Conservation (phyloP, 2,329 filamentous ascomycete species). For the Dactylellina drechsleri region DNA sequence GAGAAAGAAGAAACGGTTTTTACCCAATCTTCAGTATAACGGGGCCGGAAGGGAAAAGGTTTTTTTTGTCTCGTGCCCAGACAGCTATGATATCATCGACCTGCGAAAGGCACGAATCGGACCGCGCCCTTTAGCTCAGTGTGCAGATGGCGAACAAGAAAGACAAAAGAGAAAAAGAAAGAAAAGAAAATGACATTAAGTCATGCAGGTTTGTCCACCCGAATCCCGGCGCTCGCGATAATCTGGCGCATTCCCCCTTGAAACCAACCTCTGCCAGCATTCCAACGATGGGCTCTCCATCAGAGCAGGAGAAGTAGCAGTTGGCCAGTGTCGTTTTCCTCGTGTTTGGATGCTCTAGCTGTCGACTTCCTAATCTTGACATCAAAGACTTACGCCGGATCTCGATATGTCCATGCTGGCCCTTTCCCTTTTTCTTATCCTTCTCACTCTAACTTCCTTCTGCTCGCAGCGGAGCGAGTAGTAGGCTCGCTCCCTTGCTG, state of each 20-base stretch:
- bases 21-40: too few species aligned
- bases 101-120: constrained; percentile 50
- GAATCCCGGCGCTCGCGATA: constrained; percentile 46
- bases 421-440: neutral
- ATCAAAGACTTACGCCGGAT: neutral
- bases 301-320: neutral
- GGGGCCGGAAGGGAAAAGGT: neutral
- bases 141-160: constrained; percentile 27
- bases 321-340: too few species aligned
- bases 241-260: constrained; percentile 22
- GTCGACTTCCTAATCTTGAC: constrained; percentile 33
- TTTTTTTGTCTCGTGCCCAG: constrained; percentile 47
- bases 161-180: neutral
- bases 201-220: constrained; percentile 53
- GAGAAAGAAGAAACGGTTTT: too few species aligned
- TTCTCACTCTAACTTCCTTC: constrained; percentile 24
- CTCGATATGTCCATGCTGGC: neutral
- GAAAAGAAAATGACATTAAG: neutral
- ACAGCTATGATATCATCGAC: constrained; percentile 53
- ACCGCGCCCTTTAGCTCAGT: constrained; percentile 45
- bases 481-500: neutral
- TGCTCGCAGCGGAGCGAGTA: constrained; percentile 4
- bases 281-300: constrained; percentile 12
- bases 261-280: constrained; percentile 33
- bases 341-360: neutral